A percentile compares a stretch with the other conserved stretches of the same genome.
These are phyloP conservation scores for Macrolepiota dolichaula DNA, from an alignment of 768 basidiomycete species.

Conservation along the genomic window DNA sequence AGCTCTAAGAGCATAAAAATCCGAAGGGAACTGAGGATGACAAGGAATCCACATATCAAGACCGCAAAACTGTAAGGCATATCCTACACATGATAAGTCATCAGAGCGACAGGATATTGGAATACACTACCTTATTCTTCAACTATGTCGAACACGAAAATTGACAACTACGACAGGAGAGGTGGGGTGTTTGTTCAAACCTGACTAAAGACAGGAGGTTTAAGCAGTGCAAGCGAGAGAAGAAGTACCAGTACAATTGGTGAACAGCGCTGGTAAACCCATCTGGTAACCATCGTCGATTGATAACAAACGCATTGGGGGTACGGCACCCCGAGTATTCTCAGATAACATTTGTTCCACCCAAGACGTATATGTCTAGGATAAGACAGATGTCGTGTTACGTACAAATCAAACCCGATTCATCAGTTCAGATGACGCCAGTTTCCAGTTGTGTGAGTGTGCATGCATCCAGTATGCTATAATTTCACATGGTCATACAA, in stretches of 20 bases:
- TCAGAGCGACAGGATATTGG: not conserved
- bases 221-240: not conserved
- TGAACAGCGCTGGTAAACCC: not conserved
- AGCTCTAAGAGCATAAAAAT: not conserved
- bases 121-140: not conserved
- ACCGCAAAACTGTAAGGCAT: not conserved
- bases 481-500: not conserved
- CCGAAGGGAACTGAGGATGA: not conserved
- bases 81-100: not conserved
- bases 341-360: not conserved
- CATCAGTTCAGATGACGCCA: not conserved
- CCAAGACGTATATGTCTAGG: not conserved
- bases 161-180: not conserved
- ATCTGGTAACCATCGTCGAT: not conserved
- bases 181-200: not conserved
- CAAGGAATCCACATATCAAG: not conserved
- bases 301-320: not conserved
- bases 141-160: not conserved
- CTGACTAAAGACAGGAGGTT: not conserved
- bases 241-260: not conserved
- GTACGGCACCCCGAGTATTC: not conserved
- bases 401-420: not conserved
- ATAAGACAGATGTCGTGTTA: not conserved
- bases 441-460: not conserved
- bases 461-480: no score